Evolutionary conservation across 805 yeast species (phyloP).

Genomic region (Suhomyces vadensis): DNA sequence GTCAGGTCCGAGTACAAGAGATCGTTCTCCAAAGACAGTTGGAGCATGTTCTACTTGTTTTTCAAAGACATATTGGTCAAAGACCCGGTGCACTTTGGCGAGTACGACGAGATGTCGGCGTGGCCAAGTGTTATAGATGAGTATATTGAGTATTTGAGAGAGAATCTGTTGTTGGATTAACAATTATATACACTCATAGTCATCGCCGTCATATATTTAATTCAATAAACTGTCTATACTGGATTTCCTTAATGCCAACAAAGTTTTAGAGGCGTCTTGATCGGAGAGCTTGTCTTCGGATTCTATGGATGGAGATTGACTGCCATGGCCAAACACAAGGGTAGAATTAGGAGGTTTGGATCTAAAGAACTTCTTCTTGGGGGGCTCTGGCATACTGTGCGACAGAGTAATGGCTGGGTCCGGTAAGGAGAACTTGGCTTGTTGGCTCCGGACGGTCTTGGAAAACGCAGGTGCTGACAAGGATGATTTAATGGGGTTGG

Average conservation of each 20-base stretch:
- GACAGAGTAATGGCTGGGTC: slow-evolving; percentile 37
- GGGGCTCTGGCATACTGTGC: slow-evolving; percentile 17
- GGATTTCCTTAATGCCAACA: slow-evolving; percentile 41
- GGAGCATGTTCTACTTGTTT: slow-evolving; percentile 82
- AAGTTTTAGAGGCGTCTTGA: slow-evolving; percentile 40
- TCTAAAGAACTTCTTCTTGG: slow-evolving; percentile 33
- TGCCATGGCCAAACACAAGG: background rate
- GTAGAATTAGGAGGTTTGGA: slow-evolving; percentile 27
- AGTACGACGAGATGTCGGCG: slow-evolving; percentile 77
- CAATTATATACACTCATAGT: too few species aligned
- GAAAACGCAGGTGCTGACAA: slow-evolving; percentile 10
- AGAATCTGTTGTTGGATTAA: slow-evolving; percentile 14
- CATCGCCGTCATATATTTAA: slow-evolving; percentile 14
- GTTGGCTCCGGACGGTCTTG: background rate
- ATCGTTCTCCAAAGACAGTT: slow-evolving; percentile 67
- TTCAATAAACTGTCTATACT: slow-evolving; percentile 43
- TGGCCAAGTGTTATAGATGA: slow-evolving; percentile 93
- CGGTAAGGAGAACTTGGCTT: slow-evolving; percentile 32
- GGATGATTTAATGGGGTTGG: slow-evolving; percentile 26
- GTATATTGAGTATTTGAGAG: slow-evolving; percentile 61
- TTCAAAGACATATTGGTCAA: slow-evolving; percentile 45
- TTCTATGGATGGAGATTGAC: slow-evolving; percentile 1
- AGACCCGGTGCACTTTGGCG: slow-evolving; percentile 51
- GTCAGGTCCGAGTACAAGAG: slow-evolving; percentile 44
- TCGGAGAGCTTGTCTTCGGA: slow-evolving; percentile 23